Conservation (phyloP, 805 yeast species). For the Yamadazyma ubonensis region DNA sequence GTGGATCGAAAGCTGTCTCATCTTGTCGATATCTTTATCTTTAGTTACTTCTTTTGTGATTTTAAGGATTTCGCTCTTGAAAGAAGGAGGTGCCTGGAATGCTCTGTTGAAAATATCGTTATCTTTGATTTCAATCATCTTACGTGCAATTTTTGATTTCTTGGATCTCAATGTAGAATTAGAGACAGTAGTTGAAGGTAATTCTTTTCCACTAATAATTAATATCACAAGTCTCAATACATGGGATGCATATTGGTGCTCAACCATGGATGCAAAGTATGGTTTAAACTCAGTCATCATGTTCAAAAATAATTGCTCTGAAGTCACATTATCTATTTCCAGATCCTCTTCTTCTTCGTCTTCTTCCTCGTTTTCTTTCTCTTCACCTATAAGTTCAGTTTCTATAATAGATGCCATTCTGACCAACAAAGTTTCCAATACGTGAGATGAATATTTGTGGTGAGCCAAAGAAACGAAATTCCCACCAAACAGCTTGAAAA, state of each 20-base stretch:
- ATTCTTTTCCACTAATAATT: conserved; percentile 70
- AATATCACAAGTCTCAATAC: conserved; percentile 71
- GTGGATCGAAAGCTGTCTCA: conserved; percentile 76
- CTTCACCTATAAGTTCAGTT: conserved; percentile 56
- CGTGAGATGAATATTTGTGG: conserved; percentile 93
- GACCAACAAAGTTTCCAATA: conserved; percentile 79
- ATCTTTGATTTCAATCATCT: conserved; percentile 86
- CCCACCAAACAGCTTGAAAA: conserved; percentile 69
- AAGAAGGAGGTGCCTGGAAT: conserved; percentile 68
- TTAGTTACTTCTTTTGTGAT: conserved; percentile 43
- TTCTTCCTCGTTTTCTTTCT: conserved; percentile 36
- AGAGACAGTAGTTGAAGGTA: conserved; percentile 69
- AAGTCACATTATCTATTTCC: conserved; percentile 43
- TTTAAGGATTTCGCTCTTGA: conserved; percentile 57
- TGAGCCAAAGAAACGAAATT: conserved; percentile 73
- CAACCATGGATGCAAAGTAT: conserved; percentile 54
- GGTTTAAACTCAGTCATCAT: conserved; percentile 70
- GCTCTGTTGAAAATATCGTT: conserved; percentile 65
- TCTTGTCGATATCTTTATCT: conserved; percentile 33
- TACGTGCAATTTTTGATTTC: conserved; percentile 83
- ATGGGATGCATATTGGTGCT: conserved; percentile 86
- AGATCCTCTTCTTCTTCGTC: conserved; percentile 34
- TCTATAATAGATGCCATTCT: conserved; percentile 74
- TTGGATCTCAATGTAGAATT: conserved; percentile 79
- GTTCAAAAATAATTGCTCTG: conserved; percentile 64